phyloP scores from a whole-genome alignment of 2,329 filamentous ascomycete genomes.

The Nemania diffusa region DNA sequence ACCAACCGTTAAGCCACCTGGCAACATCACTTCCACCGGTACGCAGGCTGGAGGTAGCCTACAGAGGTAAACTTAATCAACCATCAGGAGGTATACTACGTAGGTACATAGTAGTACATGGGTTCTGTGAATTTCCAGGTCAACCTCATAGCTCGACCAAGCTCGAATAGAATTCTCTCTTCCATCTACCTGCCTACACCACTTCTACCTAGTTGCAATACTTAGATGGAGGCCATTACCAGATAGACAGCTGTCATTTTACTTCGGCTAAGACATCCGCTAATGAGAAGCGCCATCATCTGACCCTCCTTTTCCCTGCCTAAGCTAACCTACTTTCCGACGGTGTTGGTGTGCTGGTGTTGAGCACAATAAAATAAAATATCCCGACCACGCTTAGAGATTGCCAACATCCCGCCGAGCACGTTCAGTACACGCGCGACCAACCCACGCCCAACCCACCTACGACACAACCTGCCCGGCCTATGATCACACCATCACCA shows the following conservation, averaged over 20 bases:
- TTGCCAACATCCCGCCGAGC: conserved; percentile 12
- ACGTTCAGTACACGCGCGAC: conserved; percentile 12
- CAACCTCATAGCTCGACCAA: conserved; percentile 23
- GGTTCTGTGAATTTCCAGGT: not conserved
- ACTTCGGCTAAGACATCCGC: conserved; percentile 9
- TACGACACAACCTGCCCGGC: conserved; percentile 6
- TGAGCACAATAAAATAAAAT: conserved; percentile 1
- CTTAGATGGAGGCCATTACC: conserved; percentile 6
- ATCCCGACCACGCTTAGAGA: conserved; percentile 2
- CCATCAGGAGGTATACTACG: not conserved
- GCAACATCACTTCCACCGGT: conserved; percentile 34
- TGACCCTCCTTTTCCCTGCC: conserved; percentile 6
- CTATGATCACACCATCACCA: conserved; percentile 13
- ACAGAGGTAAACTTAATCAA: not conserved
- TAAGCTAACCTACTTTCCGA: not conserved
- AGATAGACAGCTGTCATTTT: conserved; percentile 11
- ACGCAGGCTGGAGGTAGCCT: not conserved
- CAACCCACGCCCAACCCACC: too few relatives aligned
- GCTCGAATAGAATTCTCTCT: conserved; percentile 21
- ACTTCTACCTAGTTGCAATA: not conserved
- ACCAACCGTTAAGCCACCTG: conserved; percentile 43
- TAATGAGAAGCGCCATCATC: conserved; percentile 11
- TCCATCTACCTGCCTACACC: not conserved
- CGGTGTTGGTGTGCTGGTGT: not conserved
- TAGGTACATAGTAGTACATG: not conserved